Conservation (phyloP, 1,139 yeast species). For the Pichia cactophila region DNA sequence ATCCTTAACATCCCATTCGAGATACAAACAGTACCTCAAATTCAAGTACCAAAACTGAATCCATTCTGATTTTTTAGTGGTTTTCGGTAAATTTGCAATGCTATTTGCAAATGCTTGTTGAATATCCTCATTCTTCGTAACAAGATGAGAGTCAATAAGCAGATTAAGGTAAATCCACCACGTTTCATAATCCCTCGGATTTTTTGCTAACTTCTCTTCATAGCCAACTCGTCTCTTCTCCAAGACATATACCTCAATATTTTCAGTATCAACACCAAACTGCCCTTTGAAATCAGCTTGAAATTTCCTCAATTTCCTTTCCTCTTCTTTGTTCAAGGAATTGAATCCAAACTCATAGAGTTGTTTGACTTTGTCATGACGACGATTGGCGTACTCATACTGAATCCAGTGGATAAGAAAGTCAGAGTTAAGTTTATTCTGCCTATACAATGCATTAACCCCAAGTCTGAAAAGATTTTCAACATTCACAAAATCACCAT, state of each 20-base stretch:
- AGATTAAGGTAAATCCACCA: slow-evolving; percentile 74
- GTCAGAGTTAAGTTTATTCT: slow-evolving; percentile 30
- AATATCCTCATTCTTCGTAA: slow-evolving; percentile 24
- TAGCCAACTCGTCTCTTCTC: slow-evolving; percentile 50
- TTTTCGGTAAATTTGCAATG: slow-evolving; percentile 30
- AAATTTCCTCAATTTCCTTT: slow-evolving; percentile 39
- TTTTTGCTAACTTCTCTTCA: slow-evolving; percentile 37
- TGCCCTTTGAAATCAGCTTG: slow-evolving; percentile 59
- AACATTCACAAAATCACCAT: slow-evolving; percentile 40
- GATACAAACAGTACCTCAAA: slow-evolving; percentile 59
- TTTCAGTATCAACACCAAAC: slow-evolving; percentile 44
- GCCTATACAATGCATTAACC: slow-evolving; percentile 42
- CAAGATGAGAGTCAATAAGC: slow-evolving; percentile 28
- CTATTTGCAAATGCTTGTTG: slow-evolving; percentile 34
- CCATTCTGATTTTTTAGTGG: slow-evolving; percentile 45
- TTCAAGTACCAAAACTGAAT: slow-evolving; percentile 61
- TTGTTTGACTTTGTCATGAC: slow-evolving; percentile 58
- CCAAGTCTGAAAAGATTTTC: slow-evolving; percentile 65
- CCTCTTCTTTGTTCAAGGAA: slow-evolving; percentile 32
- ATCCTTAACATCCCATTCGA: slow-evolving; percentile 45
- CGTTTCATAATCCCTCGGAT: slow-evolving; percentile 58
- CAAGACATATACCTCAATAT: slow-evolving; percentile 45
- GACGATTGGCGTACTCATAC: slow-evolving; percentile 64
- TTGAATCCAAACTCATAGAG: slow-evolving; percentile 51
- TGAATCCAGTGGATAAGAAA: slow-evolving; percentile 51